Base-by-base conservation (phyloP, 2,329 filamentous ascomycete species). In the Hansfordia pulvinata region DNA sequence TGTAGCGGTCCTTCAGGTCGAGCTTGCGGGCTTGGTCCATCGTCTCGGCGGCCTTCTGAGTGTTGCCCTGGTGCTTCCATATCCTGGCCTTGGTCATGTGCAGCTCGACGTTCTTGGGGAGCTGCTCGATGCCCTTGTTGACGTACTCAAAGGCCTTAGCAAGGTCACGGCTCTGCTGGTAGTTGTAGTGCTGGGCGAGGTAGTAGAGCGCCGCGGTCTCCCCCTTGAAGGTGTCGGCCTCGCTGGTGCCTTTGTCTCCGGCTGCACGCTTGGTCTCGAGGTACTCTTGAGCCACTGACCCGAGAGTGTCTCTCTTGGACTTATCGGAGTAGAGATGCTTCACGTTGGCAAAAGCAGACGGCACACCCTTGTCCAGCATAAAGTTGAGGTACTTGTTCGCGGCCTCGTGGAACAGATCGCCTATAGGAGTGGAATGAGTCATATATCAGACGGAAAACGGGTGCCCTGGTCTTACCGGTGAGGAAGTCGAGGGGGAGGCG, bases 131-230 rank as follows among this genome's bases (percentile, higher is more conserved):
- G 8, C 86, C 81, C 50, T 78, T 79, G 25, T 94, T 78, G 33
- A 92, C 78, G 46, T 78, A 88, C 34, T 81, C 69, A 51, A 76
- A 68, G 3, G 92, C 88, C 54, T 85, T 90, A 31, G 65, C 42
- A 14, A 96, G 66, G 49, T 96, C 73, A 21, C 86, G 83, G 47
- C 83, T 93, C 32, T 83, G 62, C 49, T 80, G 67, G 52, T 93
- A 94, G 58, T 93, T 90, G 64, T 94, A 93, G 55, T 98, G 92
- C 47, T 96, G 90, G 7, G 86, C 86, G 28, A 98, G 70, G 60
- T 92, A 98, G 54, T 92, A 96, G 26, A 86, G 69, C 10, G 82
- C 81, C 2, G 86, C 82, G 10, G 82, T 70, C 42, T 80, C 66
- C 46, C 88, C 88, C 42, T 66, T 68, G 30, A 27, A 54, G 46